A percentile compares a stretch with the other conserved stretches of the same genome.
These are phyloP conservation scores for Tetraselmis chui DNA, from an alignment of 139 green algal genomes.

Conservation along the genomic window DNA sequence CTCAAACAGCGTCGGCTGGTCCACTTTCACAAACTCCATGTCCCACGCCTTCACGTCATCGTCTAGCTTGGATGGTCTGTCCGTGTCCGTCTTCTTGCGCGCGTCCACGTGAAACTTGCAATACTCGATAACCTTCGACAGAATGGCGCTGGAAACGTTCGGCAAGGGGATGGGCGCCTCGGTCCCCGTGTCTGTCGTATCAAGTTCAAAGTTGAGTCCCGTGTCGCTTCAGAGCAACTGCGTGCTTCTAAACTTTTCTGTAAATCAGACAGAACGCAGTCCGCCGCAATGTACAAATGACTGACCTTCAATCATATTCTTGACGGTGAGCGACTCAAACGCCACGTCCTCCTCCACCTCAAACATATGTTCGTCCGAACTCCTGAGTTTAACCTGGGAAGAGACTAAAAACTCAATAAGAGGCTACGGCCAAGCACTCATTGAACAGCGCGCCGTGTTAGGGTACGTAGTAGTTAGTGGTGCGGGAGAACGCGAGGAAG, in stretches of 20 bases:
- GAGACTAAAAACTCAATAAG: too few relatives aligned
- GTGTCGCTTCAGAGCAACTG: too few relatives aligned
- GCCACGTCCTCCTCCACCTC: slow-evolving; percentile 70
- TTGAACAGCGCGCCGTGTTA: too few relatives aligned
- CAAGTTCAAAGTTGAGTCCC: too few relatives aligned
- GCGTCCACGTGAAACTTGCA: slow-evolving; percentile 90
- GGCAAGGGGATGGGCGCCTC: slow-evolving; percentile 70
- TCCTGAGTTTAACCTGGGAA: slow-evolving; percentile 58
- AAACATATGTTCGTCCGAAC: slow-evolving; percentile 58
- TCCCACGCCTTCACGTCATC: slow-evolving; percentile 92
- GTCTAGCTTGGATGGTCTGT: slow-evolving; percentile 66
- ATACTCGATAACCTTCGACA: slow-evolving; percentile 84
- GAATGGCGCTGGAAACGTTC: slow-evolving; percentile 74
- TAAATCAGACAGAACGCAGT: neutral
- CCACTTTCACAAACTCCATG: slow-evolving; percentile 93
- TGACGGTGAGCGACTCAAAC: slow-evolving; percentile 63
- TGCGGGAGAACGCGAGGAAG: too few relatives aligned
- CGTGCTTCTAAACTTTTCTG: too few relatives aligned
- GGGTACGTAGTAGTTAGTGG: too few relatives aligned
- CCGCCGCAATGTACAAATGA: too few relatives aligned
- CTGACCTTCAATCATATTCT: slow-evolving; percentile 77
- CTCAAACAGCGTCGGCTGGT: slow-evolving; percentile 94
- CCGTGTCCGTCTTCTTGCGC: slow-evolving; percentile 53
- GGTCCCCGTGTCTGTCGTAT: slow-evolving; percentile 58
- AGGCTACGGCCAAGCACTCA: too few relatives aligned